Base-by-base conservation (phyloP, 2,329 filamentous ascomycete species). In the Penicillium sp. region DNA sequence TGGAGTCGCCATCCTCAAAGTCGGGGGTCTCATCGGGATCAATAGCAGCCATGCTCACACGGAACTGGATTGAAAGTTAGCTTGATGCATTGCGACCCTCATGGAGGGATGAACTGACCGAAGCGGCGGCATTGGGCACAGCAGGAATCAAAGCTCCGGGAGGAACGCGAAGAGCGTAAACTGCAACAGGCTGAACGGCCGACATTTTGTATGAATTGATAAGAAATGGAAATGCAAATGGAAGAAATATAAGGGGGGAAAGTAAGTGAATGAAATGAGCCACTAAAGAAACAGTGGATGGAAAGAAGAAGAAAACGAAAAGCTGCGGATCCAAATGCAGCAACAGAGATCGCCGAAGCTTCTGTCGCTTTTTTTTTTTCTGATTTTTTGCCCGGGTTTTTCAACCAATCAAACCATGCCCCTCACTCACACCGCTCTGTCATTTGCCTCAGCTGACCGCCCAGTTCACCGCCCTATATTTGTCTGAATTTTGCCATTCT, bases 41-140 rank as follows among this genome's bases (percentile, higher is more conserved):
- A 75, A 99, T 89, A 65, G 95, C 95, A 70, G 96, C 95, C 95
- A 99, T 99, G 71, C 93, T 98, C 73, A 99, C 92, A 75, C 92
- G 92, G 81, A 97, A 96, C 93, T 96, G 70, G 4, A 13, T 50
- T 31, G 25, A 4, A 35, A 45, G 49, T 45, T 63, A 44, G 66
- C 59, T 44, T 42, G 13, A 13, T 6, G 19, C 25, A 46, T 54
- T 21, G 3, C 35, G 3, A 16, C 8, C 4, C 47, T 54, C 19
- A 35, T 27, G 48, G 35, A 26, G 50, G 52, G 37, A 33, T 49
- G 60, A 51, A 85, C 90, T 83, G 83, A 96, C 92, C 75, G 90
- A 90, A 60, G 92, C 91, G 73, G 91, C 90, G 70, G 93, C 88
- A 66, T 93, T 88, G 62, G 88, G 83, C 62, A 87, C 81, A 57